Percentiles rank a stretch among this genome's conserved stretches.
phyloP scores from a whole-genome alignment of 805 yeast genomes.

The Lipomyces spencermartinsiae region DNA sequence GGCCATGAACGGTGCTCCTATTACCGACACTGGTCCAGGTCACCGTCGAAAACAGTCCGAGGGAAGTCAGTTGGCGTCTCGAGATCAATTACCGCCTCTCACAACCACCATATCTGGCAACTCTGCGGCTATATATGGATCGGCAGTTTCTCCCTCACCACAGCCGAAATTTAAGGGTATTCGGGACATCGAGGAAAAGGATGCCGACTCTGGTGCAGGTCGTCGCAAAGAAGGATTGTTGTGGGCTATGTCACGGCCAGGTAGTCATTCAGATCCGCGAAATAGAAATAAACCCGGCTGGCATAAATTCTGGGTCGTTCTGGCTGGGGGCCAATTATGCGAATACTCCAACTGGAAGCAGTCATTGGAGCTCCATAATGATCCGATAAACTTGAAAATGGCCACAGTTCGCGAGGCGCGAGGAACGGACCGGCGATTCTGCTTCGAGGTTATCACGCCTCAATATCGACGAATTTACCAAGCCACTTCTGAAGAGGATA shows the following conservation, averaged over 20 bases:
- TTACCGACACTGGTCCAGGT: background rate
- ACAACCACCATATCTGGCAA: conserved; percentile 17
- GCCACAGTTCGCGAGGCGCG: conserved; percentile 62
- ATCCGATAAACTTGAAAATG: conserved; percentile 73
- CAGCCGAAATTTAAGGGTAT: background rate
- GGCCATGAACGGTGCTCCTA: background rate
- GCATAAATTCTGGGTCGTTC: conserved; percentile 89
- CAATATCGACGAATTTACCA: conserved; percentile 75
- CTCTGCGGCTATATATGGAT: conserved; percentile 6
- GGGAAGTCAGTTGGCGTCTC: background rate
- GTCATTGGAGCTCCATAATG: conserved; percentile 64
- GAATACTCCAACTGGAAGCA: conserved; percentile 84
- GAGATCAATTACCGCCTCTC: conserved; percentile 11
- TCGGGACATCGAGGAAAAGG: conserved; percentile 16
- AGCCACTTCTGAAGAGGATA: conserved; percentile 70
- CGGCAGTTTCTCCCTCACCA: conserved; percentile 4
- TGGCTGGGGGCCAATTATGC: conserved; percentile 67
- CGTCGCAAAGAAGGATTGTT: conserved; percentile 51
- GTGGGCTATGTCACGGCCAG: conserved; percentile 54
- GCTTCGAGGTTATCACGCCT: conserved; percentile 80
- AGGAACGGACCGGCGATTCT: conserved; percentile 53
- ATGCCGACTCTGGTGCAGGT: conserved; percentile 12
- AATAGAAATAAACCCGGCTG: conserved; percentile 55
- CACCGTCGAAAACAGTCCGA: conserved; percentile 7
- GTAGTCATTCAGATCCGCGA: conserved; percentile 45